Conservation (phyloP, 805 yeast genomes). For the Suhomyces emberorum region DNA sequence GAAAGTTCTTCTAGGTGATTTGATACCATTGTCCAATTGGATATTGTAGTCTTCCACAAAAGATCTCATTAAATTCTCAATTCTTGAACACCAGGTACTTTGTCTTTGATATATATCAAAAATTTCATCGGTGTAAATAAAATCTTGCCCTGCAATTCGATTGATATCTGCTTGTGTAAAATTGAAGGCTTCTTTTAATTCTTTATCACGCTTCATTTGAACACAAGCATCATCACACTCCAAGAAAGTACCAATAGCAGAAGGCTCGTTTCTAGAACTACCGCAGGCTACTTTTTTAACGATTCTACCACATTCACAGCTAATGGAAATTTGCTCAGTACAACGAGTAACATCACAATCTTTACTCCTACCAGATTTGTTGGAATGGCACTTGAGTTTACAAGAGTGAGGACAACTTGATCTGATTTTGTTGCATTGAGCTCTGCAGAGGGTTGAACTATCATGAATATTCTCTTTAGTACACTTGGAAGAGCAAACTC, state of each 20-base stretch:
- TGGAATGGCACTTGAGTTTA: slow-evolving; percentile 59
- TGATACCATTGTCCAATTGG: slow-evolving; percentile 14
- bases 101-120: slow-evolving; percentile 52
- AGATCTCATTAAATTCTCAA: slow-evolving; percentile 51
- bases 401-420: slow-evolving; percentile 68
- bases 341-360: slow-evolving; percentile 56
- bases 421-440: slow-evolving; percentile 53
- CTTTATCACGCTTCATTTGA: slow-evolving; percentile 53
- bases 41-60: slow-evolving; percentile 42
- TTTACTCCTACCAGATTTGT: slow-evolving; percentile 27
- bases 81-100: slow-evolving; percentile 61
- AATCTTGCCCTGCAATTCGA: slow-evolving; percentile 12
- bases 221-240: slow-evolving; percentile 74
- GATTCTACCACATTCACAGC: slow-evolving; percentile 66
- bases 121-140: slow-evolving; percentile 46
- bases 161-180: slow-evolving; percentile 13
- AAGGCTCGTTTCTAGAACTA: slow-evolving; percentile 35
- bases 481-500: slow-evolving; percentile 60
- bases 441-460: slow-evolving; percentile 46
- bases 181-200: slow-evolving; percentile 61
- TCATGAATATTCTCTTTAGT: slow-evolving; percentile 57
- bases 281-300: slow-evolving; percentile 53
- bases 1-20: slow-evolving; percentile 32
- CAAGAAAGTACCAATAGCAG: slow-evolving; percentile 36
- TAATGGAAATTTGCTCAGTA: slow-evolving; percentile 43